Percentiles rank a stretch among this genome's conserved stretches.
Evolutionary conservation across 78 protist species (phyloP).

Genomic region (Acrasis kona): DNA sequence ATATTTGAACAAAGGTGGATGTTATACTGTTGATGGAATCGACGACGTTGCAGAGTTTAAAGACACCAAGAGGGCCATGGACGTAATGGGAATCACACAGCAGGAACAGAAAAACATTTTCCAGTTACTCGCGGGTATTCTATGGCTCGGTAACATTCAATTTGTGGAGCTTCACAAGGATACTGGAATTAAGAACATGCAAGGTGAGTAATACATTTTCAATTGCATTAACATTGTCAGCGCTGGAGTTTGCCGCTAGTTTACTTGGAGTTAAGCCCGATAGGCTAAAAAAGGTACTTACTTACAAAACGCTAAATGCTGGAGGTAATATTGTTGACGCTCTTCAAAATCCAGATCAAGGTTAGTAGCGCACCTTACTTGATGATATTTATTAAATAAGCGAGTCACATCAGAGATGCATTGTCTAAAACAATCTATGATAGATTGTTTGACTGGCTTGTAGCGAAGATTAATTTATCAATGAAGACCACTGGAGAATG

Average conservation of each 20-base stretch:
- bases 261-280: constrained; percentile 16
- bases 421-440: constrained; percentile 87
- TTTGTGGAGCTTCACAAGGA: constrained; percentile 41
- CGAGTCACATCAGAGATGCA: constrained; percentile 61
- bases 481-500: constrained; percentile 5
- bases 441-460: constrained; percentile 80
- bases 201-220: background rate
- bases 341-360: background rate
- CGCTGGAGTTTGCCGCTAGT: constrained; percentile 31
- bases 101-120: constrained; percentile 44
- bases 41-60: constrained; percentile 67
- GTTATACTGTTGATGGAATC: constrained; percentile 62
- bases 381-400: constrained; percentile 14
- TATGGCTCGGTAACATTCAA: constrained; percentile 68
- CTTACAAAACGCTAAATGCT: background rate
- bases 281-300: background rate
- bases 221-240: background rate
- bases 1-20: constrained; percentile 30
- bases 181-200: constrained; percentile 29
- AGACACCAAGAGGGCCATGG: constrained; percentile 59
- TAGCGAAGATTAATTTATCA: constrained; percentile 57
- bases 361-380: too few relatives aligned
- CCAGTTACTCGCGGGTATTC: constrained; percentile 62
- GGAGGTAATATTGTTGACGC: background rate
- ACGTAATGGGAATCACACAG: constrained; percentile 45